phyloP scores from a whole-genome alignment of 768 basidiomycete genomes.

The Russula lepida region DNA sequence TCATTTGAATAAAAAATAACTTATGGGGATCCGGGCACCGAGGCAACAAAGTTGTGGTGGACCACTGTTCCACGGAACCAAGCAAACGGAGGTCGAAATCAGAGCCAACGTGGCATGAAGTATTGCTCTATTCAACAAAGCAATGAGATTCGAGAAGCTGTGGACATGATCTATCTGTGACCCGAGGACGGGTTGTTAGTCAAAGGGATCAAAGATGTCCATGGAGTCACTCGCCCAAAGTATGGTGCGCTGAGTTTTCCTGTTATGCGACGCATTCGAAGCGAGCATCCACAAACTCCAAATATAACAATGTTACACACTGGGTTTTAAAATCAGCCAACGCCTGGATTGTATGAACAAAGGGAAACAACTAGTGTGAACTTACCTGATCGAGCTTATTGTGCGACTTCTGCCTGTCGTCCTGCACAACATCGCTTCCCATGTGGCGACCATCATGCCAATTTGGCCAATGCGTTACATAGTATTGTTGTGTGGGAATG shows the following conservation, averaged over 20 bases:
- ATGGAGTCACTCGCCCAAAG: background rate
- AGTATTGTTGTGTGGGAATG: too few relatives aligned
- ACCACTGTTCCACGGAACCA: too few relatives aligned
- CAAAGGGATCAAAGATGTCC: background rate
- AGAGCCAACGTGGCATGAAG: background rate
- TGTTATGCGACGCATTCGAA: background rate
- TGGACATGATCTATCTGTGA: background rate
- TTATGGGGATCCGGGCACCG: background rate
- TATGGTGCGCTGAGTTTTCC: background rate
- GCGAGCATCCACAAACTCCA: background rate
- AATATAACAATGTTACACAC: background rate
- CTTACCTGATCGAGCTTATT: background rate
- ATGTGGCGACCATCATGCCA: background rate
- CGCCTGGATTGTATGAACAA: background rate
- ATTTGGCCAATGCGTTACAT: background rate
- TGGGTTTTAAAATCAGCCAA: conserved; percentile 4
- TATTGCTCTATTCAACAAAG: background rate
- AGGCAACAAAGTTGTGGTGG: conserved; percentile 3
- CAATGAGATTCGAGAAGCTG: background rate
- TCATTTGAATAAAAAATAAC: background rate
- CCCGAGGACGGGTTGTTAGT: background rate
- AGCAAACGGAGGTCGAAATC: background rate
- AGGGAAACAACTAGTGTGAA: background rate
- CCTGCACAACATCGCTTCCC: background rate
- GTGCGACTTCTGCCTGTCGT: background rate